Evolutionary conservation across 148 eudicot species (phyloP).

Genomic region (Cornus controversa): DNA sequence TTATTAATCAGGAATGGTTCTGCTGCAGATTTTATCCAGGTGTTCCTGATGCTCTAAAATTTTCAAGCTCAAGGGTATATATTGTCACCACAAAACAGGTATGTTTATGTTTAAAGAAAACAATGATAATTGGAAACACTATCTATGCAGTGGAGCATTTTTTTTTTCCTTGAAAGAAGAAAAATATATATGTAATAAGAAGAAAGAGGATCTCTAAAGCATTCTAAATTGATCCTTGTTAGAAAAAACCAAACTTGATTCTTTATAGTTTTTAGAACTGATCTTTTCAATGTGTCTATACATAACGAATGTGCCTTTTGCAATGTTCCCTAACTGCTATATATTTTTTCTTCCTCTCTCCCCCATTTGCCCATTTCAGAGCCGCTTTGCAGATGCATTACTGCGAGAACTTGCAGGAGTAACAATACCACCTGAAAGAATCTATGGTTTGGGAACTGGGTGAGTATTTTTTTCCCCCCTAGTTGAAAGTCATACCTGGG

Average conservation of each 20-base stretch:
- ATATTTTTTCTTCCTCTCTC: background rate
- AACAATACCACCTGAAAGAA: constrained; percentile 81
- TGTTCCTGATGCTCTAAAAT: constrained; percentile 84
- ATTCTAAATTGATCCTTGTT: background rate
- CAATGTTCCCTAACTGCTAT: background rate
- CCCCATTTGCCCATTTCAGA: constrained; percentile 30
- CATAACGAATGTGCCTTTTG: background rate
- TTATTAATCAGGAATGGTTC: constrained; percentile 1
- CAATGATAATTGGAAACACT: background rate
- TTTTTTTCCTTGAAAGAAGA: background rate
- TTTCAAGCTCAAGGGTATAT: constrained; percentile 84
- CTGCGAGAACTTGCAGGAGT: constrained; percentile 90
- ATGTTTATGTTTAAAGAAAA: background rate
- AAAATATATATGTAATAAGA: background rate
- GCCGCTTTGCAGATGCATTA: constrained; percentile 93
- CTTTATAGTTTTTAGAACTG: background rate
- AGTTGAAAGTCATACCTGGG: no score
- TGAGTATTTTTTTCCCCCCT: constrained; percentile 24
- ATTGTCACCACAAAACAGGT: constrained; percentile 98
- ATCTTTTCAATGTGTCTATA: no score
- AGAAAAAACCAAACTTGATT: background rate
- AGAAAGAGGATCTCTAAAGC: background rate
- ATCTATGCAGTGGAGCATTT: background rate
- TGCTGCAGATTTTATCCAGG: constrained; percentile 88
- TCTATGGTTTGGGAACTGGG: constrained; percentile 95